Evolutionary conservation across 805 yeast genomes (phyloP).

Genomic region (Candida wancherniae): DNA sequence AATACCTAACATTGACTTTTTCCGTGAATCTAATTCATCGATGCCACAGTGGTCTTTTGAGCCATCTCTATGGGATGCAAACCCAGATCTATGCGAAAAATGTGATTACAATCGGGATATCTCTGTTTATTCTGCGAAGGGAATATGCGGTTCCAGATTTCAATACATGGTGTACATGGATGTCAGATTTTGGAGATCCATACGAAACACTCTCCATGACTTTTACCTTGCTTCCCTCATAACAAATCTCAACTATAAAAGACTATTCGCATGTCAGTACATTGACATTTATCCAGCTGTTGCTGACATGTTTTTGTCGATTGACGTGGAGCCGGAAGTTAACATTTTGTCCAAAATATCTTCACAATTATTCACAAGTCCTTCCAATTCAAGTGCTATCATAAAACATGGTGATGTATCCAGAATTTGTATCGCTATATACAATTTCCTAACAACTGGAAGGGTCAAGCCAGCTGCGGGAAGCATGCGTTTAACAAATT

Average conservation of each 20-base stretch:
- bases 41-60: constrained; percentile 36
- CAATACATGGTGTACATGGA: constrained; percentile 64
- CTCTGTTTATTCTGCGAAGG: constrained; percentile 23
- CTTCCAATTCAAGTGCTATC: constrained; percentile 66
- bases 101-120: constrained; percentile 42
- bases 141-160: constrained; percentile 46
- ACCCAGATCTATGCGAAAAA: constrained; percentile 36
- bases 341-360: constrained; percentile 70
- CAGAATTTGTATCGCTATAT: constrained; percentile 56
- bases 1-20: constrained; percentile 32
- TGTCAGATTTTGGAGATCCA: constrained; percentile 62
- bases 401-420: constrained; percentile 61
- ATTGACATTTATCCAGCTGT: constrained; percentile 77
- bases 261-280: constrained; percentile 68
- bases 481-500: constrained; percentile 32
- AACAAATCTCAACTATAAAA: constrained; percentile 52
- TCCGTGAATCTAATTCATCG: constrained; percentile 4
- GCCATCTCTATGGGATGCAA: constrained; percentile 45
- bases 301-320: constrained; percentile 60
- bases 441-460: constrained; percentile 56
- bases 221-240: constrained; percentile 61
- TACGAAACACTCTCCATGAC: constrained; percentile 56
- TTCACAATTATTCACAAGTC: constrained; percentile 86
- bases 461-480: constrained; percentile 30
- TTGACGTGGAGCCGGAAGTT: constrained; percentile 86